Conservation (phyloP, 2,329 filamentous ascomycete genomes). For the Aspergillus japonicus region DNA sequence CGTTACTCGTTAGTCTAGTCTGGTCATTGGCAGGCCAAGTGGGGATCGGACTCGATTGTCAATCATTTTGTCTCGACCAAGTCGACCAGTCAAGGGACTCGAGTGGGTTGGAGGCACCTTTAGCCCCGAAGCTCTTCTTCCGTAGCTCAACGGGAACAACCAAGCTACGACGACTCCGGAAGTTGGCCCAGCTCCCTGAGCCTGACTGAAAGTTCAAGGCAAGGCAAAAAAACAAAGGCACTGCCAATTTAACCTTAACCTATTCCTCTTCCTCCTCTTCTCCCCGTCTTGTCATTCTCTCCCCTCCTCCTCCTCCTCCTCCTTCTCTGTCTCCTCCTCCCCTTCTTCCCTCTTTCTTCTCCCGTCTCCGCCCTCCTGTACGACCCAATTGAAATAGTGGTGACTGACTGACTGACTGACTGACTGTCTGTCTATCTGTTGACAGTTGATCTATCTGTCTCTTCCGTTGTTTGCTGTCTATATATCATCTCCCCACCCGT, state of each 20-base stretch:
- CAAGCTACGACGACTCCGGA: background rate
- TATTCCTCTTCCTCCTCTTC: background rate
- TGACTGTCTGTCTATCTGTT: background rate
- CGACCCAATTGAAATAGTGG: background rate
- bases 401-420: background rate
- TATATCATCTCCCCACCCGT: background rate
- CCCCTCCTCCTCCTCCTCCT: slow-evolving; percentile 8
- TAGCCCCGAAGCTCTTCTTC: background rate
- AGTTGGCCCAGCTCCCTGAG: slow-evolving; percentile 4
- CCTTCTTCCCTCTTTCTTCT: background rate
- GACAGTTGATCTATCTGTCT: background rate
- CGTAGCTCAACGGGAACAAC: slow-evolving; percentile 3
- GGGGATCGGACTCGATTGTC: slow-evolving; percentile 21
- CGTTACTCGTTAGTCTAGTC: background rate
- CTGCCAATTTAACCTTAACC: background rate
- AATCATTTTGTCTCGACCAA: slow-evolving; percentile 24
- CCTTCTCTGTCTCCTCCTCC: background rate
- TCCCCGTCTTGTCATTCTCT: background rate
- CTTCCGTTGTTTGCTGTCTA: background rate
- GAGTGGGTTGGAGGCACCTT: slow-evolving; percentile 1
- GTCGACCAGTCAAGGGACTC: slow-evolving; percentile 10
- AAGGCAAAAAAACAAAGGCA: background rate
- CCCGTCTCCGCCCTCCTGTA: background rate
- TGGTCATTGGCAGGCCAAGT: slow-evolving; percentile 13
- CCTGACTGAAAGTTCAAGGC: slow-evolving; percentile 7